Evolutionary conservation across 2,329 filamentous ascomycete genomes (phyloP).

Genomic region (Neonectria coccinea): DNA sequence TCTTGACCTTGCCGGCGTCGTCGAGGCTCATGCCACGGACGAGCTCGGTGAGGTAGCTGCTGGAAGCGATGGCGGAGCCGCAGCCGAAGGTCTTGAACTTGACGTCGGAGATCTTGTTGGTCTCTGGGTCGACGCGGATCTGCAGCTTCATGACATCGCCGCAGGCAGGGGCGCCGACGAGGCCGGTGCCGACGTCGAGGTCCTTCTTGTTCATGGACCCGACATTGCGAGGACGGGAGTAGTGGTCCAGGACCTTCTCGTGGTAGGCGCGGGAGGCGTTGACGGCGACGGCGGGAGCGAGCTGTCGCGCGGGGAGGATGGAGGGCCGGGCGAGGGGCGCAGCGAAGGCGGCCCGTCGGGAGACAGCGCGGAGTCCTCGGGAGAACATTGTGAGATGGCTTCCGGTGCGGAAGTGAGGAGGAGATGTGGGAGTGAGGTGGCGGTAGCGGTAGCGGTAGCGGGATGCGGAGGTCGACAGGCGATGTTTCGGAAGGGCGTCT

Average conservation of each 20-base stretch:
- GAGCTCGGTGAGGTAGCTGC: slow-evolving; percentile 93
- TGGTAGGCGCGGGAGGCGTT: slow-evolving; percentile 62
- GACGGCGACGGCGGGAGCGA: slow-evolving; percentile 55
- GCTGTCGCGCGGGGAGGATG: slow-evolving; percentile 54
- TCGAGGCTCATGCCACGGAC: slow-evolving; percentile 95
- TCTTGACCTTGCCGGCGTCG: slow-evolving; percentile 91
- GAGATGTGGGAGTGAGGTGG: slow-evolving; percentile 14
- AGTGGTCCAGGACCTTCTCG: slow-evolving; percentile 65
- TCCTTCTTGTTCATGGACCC: slow-evolving; percentile 78
- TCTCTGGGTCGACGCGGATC: slow-evolving; percentile 89
- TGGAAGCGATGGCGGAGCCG: slow-evolving; percentile 93
- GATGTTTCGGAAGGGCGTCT: slow-evolving; percentile 1
- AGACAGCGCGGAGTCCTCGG: slow-evolving; percentile 58
- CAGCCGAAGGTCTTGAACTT: slow-evolving; percentile 99
- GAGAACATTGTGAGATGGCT: slow-evolving; percentile 57
- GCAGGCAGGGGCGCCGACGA: slow-evolving; percentile 89
- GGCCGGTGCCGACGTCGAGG: slow-evolving; percentile 86
- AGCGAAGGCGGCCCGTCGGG: slow-evolving; percentile 58
- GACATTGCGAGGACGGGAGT: slow-evolving; percentile 66
- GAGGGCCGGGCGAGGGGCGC: slow-evolving; percentile 54
- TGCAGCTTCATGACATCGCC: slow-evolving; percentile 87
- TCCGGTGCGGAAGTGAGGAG: neutral
- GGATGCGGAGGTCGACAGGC: slow-evolving; percentile 13
- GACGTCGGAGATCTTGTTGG: slow-evolving; percentile 90
- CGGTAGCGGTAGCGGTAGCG: slow-evolving; percentile 8